A percentile compares a stretch with the other conserved stretches of the same genome.
Conservation (phyloP, 2,329 filamentous ascomycete species). For the Beauveria pseudobassiana region DNA sequence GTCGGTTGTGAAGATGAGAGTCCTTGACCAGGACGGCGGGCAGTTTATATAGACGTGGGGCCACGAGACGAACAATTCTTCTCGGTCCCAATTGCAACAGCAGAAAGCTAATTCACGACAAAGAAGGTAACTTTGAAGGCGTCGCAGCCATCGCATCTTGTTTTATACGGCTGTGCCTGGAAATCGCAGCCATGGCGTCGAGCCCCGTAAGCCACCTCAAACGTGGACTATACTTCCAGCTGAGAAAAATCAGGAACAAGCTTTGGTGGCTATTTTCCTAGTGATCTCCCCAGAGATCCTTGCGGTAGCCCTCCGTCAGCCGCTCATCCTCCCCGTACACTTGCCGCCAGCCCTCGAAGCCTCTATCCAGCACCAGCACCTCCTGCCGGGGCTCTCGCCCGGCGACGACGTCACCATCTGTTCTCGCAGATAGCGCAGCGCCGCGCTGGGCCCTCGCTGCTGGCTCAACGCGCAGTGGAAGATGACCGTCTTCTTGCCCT, state of each 20-base stretch:
- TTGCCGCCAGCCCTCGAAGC: constrained; percentile 88
- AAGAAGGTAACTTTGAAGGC: not conserved
- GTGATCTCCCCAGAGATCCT: constrained; percentile 72
- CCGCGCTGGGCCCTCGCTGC: constrained; percentile 79
- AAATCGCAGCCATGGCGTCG: not conserved
- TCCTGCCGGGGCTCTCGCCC: constrained; percentile 45
- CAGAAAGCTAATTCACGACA: not conserved
- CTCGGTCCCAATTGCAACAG: not conserved
- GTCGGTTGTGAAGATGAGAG: not conserved
- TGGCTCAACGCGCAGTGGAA: constrained; percentile 94
- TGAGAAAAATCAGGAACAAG: no score
- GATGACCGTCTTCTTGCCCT: constrained; percentile 73
- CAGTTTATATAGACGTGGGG: not conserved
- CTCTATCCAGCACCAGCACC: constrained; percentile 73
- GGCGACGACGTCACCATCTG: constrained; percentile 40
- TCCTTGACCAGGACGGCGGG: not conserved
- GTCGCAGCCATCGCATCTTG: not conserved
- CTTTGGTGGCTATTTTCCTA: constrained; percentile 15
- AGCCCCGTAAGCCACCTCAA: not conserved
- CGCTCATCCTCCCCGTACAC: constrained; percentile 67
- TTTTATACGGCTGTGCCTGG: not conserved
- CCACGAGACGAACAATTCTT: not conserved
- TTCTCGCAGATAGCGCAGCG: constrained; percentile 70
- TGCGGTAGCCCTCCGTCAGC: constrained; percentile 76
- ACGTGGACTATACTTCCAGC: not conserved